These are phyloP conservation scores for Biscutella auriculata DNA, from an alignment of 441 rosid genomes.

Conservation along the genomic window DNA sequence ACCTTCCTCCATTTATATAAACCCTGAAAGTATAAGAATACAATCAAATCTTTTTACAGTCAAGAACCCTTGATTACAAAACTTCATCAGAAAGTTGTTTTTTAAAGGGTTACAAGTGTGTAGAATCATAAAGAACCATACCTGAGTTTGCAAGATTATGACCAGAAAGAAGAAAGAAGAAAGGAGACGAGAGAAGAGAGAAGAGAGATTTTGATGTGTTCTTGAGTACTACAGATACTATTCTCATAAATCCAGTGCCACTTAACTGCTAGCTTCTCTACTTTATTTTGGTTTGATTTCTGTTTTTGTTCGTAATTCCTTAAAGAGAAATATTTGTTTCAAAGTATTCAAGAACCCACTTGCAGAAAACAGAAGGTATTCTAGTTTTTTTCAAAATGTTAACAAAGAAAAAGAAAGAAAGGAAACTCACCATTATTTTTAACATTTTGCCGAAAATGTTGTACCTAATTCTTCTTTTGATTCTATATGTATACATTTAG, in stretches of 20 bases:
- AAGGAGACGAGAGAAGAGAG: neutral
- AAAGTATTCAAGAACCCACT: conserved; percentile 14
- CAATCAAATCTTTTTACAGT: neutral
- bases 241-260: conserved; percentile 23
- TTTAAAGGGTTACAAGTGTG: no score
- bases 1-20: conserved; percentile 19
- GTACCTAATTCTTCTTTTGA: conserved; percentile 6
- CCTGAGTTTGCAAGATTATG: conserved; percentile 2
- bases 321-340: conserved; percentile 14
- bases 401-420: conserved; percentile 6
- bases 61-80: no score
- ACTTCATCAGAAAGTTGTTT: no score
- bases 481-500: conserved; percentile 1
- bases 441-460: neutral
- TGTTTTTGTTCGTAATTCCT: conserved; percentile 12
- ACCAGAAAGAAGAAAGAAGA: neutral
- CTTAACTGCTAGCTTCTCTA: conserved; percentile 24
- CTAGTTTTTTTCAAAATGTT: conserved; percentile 7
- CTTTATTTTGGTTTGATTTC: conserved; percentile 8
- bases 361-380: conserved; percentile 31
- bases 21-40: conserved; percentile 24
- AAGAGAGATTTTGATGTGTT: conserved; percentile 9
- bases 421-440: conserved; percentile 8
- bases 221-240: conserved; percentile 8
- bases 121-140: neutral